Conservation (phyloP, 1,284 basidiomycete genomes). For the Trichosporon sp. region DNA sequence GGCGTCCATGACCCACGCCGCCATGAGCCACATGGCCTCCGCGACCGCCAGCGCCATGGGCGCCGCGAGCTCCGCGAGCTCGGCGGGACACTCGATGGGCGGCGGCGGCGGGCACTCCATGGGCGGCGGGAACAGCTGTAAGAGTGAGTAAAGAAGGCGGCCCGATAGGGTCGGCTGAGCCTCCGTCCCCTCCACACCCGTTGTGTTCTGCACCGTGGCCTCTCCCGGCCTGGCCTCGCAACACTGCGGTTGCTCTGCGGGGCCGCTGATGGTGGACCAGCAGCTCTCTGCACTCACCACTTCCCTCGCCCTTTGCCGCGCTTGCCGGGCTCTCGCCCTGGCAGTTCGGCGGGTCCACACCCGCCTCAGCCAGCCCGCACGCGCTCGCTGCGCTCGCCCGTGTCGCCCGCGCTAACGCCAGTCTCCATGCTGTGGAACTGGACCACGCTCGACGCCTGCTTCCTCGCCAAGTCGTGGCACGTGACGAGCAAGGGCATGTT, state of each 20-base stretch:
- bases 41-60: not conserved
- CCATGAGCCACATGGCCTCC: not conserved
- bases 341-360: too few relatives aligned
- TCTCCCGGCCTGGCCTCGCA: too few relatives aligned
- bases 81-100: slow-evolving; percentile 5
- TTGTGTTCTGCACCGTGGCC: too few relatives aligned
- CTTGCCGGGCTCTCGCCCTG: too few relatives aligned
- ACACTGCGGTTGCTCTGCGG: too few relatives aligned
- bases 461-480: slow-evolving; percentile 49
- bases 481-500: slow-evolving; percentile 42
- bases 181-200: not conserved
- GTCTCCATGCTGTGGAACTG: slow-evolving; percentile 51
- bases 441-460: slow-evolving; percentile 49
- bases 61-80: not conserved
- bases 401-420: slow-evolving; percentile 11
- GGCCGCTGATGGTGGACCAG: too few relatives aligned
- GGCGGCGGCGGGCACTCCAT: slow-evolving; percentile 14
- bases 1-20: not conserved
- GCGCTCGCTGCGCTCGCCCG: not conserved
- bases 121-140: slow-evolving; percentile 16
- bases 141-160: too few relatives aligned
- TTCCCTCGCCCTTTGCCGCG: too few relatives aligned
- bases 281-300: too few relatives aligned
- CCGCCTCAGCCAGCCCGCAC: too few relatives aligned
- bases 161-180: too few relatives aligned